Base-by-base conservation (phyloP, 2,329 filamentous ascomycete genomes). In the Trichoderma aggressivum region DNA sequence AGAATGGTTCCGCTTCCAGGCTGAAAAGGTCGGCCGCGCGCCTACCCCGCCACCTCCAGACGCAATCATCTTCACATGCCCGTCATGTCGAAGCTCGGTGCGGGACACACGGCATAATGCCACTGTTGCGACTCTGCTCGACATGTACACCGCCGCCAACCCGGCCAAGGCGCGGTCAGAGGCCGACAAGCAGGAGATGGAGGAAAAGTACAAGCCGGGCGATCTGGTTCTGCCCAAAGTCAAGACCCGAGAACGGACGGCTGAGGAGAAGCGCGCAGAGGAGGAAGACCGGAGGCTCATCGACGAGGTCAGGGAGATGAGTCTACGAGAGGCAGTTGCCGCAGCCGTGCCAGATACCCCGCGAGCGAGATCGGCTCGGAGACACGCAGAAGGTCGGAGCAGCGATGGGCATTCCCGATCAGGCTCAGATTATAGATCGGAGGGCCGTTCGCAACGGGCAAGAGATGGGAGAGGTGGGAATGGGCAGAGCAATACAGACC, bases 1-100 rank as follows among this genome's bases (percentile, higher is more conserved):
- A 81, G 94, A 97, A 84, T 99, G 96, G 96, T 99, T 98, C 80
- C 84, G 86, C 74, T 96, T 90, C 81, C 94, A 97, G 80, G 90
- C 90, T 47, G 84, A 86, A 34, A 85, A 86, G 16, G 87, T 87
- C 56, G 87, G 86, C 74, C 83, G 81, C 71, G 82, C 83, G 2
- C 86, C 86, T 14, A 82, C 82, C 12, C 83, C 85, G 55, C 85
- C 88, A 73, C 75, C 84, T 67, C 78, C 86, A 75, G 77, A 86
- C 76, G 72, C 84, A 77, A 76, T 82, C 74, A 78, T 87, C 78
- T 97, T 94, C 80, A 98, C 94, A 59, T 99, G 96, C 83, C 96
- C 96, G 53, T 92, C 94, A 82, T 99, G 96, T 82, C 93, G 96
- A 74, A 93, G 94, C 59, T 82, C 87, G 14, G 95, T 99, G 72